Conservation (phyloP, 2,329 filamentous ascomycete genomes). For the Alternaria atra region DNA sequence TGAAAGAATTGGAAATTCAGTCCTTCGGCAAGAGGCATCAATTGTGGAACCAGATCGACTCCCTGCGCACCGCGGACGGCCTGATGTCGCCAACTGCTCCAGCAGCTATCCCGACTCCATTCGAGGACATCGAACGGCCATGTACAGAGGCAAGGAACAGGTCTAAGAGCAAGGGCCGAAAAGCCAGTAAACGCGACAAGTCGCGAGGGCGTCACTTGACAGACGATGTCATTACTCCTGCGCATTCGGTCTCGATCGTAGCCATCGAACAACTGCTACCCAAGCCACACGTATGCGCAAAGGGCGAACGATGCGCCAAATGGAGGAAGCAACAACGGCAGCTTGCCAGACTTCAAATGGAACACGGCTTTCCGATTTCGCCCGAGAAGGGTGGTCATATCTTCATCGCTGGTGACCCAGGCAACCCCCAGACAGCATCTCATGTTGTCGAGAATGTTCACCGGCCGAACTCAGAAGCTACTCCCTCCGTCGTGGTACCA, state of each 20-base stretch:
- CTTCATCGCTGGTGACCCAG: conserved; percentile 79
- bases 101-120: conserved; percentile 58
- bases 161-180: conserved; percentile 49
- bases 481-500: conserved; percentile 58
- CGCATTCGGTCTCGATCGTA: conserved; percentile 88
- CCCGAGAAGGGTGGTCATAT: conserved; percentile 72
- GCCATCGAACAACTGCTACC: conserved; percentile 90
- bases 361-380: conserved; percentile 72
- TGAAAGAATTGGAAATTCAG: conserved; percentile 80
- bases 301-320: conserved; percentile 85
- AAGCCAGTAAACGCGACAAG: conserved; percentile 42
- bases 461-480: conserved; percentile 76
- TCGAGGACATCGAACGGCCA: conserved; percentile 58
- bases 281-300: conserved; percentile 83
- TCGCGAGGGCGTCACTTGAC: conserved; percentile 45
- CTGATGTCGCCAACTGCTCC: conserved; percentile 52
- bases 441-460: conserved; percentile 64
- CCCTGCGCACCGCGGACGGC: conserved; percentile 63
- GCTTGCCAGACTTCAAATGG: conserved; percentile 76
- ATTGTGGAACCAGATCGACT: conserved; percentile 81
- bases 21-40: conserved; percentile 84
- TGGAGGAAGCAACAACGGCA: conserved; percentile 82
- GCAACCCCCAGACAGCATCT: conserved; percentile 72
- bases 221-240: conserved; percentile 76
- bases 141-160: conserved; percentile 50